Evolutionary conservation across 176 grass and related monocot genomes (phyloP).

Genomic region (Cenchrus americanus): DNA sequence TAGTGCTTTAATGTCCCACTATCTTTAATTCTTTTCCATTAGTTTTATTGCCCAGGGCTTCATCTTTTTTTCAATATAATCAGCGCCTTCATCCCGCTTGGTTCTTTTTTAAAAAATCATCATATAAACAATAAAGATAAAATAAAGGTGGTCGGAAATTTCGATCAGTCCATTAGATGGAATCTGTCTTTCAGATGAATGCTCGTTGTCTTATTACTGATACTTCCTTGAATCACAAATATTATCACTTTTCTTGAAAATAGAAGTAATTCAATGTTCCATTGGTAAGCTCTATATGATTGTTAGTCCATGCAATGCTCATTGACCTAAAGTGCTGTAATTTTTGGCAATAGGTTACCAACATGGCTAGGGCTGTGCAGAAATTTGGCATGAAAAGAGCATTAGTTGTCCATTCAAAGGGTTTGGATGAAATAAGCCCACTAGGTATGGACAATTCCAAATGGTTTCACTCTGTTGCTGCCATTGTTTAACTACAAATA

Average conservation of each 20-base stretch:
- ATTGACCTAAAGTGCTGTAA: neutral
- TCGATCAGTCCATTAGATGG: neutral
- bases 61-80: too few relatives aligned
- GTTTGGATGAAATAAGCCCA: slow-evolving; percentile 97
- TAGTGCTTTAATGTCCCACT: neutral
- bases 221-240: neutral
- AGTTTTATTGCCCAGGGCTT: too few relatives aligned
- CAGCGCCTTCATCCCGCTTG: too few relatives aligned
- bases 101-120: neutral
- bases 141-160: neutral
- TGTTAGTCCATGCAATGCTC: slow-evolving; percentile 11
- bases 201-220: slow-evolving; percentile 23
- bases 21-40: too few relatives aligned
- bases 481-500: slow-evolving; percentile 25
- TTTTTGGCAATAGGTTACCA: slow-evolving; percentile 61
- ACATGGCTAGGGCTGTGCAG: slow-evolving; percentile 93
- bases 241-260: neutral
- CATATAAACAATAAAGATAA: neutral
- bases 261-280: neutral
- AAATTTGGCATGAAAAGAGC: slow-evolving; percentile 93
- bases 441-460: slow-evolving; percentile 61
- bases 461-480: slow-evolving; percentile 25
- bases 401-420: slow-evolving; percentile 94
- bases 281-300: neutral
- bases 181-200: neutral